Conservation (phyloP, 768 basidiomycete genomes). For the Phaeotremella skinneri region DNA sequence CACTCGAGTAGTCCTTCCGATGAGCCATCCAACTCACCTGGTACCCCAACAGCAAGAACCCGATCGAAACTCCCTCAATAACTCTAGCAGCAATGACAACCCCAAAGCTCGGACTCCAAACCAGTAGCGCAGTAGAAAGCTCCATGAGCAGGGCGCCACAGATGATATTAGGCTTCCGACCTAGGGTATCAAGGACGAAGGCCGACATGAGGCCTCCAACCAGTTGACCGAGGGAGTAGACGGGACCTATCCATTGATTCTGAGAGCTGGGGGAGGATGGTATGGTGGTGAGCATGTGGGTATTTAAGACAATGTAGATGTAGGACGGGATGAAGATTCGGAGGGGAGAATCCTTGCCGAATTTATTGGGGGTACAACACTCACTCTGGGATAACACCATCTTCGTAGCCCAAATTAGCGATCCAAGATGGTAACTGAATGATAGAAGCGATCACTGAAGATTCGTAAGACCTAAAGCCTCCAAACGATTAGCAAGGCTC, state of each 20-base stretch:
- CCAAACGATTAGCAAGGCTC: neutral
- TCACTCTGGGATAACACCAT: conserved; percentile 29
- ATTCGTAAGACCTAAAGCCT: conserved; percentile 29
- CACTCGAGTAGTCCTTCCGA: neutral
- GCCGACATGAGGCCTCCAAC: conserved; percentile 33
- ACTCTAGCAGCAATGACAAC: conserved; percentile 35
- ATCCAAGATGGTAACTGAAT: conserved; percentile 35
- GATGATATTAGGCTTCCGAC: conserved; percentile 28
- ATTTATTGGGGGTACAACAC: conserved; percentile 5
- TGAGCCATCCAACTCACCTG: conserved; percentile 21
- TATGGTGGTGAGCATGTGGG: too few relatives aligned
- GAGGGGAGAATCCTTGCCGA: neutral
- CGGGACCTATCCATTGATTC: conserved; percentile 40
- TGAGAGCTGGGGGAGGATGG: conserved; percentile 5
- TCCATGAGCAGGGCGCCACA: conserved; percentile 31
- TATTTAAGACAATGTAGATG: too few relatives aligned
- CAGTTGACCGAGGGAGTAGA: conserved; percentile 36
- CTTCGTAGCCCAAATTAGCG: conserved; percentile 25
- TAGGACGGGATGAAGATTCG: too few relatives aligned
- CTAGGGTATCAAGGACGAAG: conserved; percentile 31
- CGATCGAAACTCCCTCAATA: conserved; percentile 34
- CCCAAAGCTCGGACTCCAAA: conserved; percentile 23
- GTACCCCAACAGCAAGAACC: conserved; percentile 33
- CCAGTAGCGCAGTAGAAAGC: conserved; percentile 28
- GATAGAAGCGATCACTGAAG: conserved; percentile 33